Evolutionary conservation across 208 protist species (phyloP), one percentile per base, ranked within the genome.

Genomic region (Trypanosoma vivax): DNA sequence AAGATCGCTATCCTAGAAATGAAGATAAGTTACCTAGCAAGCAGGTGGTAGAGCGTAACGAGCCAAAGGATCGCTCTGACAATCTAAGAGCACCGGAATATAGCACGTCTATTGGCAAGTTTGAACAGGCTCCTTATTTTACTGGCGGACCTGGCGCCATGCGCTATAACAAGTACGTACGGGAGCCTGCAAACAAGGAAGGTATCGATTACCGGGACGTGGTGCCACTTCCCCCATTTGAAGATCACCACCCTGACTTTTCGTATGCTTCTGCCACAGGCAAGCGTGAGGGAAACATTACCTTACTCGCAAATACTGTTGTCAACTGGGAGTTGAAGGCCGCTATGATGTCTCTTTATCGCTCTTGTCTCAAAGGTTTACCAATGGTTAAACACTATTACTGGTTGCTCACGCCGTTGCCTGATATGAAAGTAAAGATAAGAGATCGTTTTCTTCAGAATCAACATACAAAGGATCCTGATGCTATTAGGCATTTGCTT

Each of bases 351-450:
- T 88, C 86, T 19, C 67, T 94, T 41, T 94, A 94, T 64, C 81
- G 79, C 11, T 70, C 77, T 27, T 87, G 76, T 39, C 64, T 94
- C n/a, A 88, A 89, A 37, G 58, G 73, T 1, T 56, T 94, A 3
- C 82, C 86, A 0, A 75, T 94, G 58, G 57, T 89, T n/a, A 94
- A 94, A 65, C 86, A 94, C 58, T 90, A 77, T 52, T 94, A 89
- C 68, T 90, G 75, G 71, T 76, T 94, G 13, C 35, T 79, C 27
- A 84, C 75, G 13, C 82, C 86, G 0, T 69, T 94, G 24, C 77
- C 77, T 21, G 57, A 88, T 16, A 90, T 94, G 82, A 90, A 94
- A 62, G 59, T 63, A 27, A 87, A 89, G 38, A 72, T 94, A 49
- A 82, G 86, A 19, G 57, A 81, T 13, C 76, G 82, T 25, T 94